A percentile compares a stretch with the other conserved stretches of the same genome.
These are phyloP conservation scores for Caryopteris hybrid DNA, from an alignment of 305 asterid species.

Conservation along the genomic window DNA sequence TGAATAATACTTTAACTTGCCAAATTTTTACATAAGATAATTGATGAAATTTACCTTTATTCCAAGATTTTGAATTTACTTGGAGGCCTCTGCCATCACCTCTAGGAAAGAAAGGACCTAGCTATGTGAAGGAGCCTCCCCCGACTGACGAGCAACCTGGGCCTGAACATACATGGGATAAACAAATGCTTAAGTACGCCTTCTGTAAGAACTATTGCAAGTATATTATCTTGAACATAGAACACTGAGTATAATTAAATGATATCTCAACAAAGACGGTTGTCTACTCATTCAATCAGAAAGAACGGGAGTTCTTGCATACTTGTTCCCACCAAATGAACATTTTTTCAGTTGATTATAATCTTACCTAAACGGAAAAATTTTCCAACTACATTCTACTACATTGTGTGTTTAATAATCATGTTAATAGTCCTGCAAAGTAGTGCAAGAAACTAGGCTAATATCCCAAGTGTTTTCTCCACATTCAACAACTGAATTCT, in stretches of 20 bases:
- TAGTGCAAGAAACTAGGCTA: no score
- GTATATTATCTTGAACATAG: not conserved
- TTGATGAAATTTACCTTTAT: slow-evolving; percentile 41
- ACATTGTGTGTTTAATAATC: no score
- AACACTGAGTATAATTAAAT: not conserved
- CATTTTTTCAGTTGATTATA: no score
- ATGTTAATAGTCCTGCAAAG: no score
- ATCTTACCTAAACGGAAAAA: no score
- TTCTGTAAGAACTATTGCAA: not conserved
- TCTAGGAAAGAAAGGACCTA: slow-evolving; percentile 77
- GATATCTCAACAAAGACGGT: not conserved
- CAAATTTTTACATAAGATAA: no score
- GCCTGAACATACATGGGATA: slow-evolving; percentile 34
- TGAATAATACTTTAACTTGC: no score
- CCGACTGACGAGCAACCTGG: slow-evolving; percentile 92
- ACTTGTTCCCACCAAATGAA: not conserved
- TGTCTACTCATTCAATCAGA: not conserved
- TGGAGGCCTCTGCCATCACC: slow-evolving; percentile 71
- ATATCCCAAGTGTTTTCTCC: no score
- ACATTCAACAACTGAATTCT: no score
- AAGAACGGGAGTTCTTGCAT: not conserved
- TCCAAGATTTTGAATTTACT: slow-evolving; percentile 65
- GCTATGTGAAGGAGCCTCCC: slow-evolving; percentile 85
- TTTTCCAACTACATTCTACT: no score
- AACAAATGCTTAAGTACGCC: not conserved